These are phyloP conservation scores for Paecilomyces formosus DNA, from an alignment of 2,329 filamentous ascomycete species.

Conservation along the genomic window DNA sequence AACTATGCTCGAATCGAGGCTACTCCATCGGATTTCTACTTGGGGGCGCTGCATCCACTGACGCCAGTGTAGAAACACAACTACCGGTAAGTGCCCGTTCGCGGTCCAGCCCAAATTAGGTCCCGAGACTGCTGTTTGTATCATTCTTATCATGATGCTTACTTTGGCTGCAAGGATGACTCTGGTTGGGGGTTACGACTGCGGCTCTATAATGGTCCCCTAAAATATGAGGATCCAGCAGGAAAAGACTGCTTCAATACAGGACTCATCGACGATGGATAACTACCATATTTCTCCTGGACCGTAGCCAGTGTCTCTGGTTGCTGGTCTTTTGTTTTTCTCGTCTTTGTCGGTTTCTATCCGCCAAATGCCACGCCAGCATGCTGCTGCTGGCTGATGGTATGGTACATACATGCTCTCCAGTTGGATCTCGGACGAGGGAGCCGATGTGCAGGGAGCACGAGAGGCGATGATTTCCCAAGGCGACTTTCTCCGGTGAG, in stretches of 20 bases:
- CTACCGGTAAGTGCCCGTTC: neutral
- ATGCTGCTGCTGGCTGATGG: too few relatives aligned
- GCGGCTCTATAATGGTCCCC: neutral
- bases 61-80: neutral
- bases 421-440: too few relatives aligned
- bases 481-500: neutral
- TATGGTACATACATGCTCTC: too few relatives aligned
- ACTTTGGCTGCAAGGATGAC: neutral
- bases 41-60: neutral
- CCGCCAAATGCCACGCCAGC: too few relatives aligned
- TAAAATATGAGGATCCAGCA: neutral
- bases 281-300: neutral
- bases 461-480: neutral
- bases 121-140: neutral
- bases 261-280: neutral
- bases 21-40: neutral
- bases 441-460: too few relatives aligned
- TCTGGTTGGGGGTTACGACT: too few relatives aligned
- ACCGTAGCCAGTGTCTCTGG: neutral
- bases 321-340: neutral
- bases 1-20: neutral
- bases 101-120: neutral
- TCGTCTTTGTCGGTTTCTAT: too few relatives aligned
- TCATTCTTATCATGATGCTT: neutral
- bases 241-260: neutral